Percentiles rank a stretch among this genome's conserved stretches.
Conservation (phyloP, 805 yeast genomes). For the Ogataea corticis region DNA sequence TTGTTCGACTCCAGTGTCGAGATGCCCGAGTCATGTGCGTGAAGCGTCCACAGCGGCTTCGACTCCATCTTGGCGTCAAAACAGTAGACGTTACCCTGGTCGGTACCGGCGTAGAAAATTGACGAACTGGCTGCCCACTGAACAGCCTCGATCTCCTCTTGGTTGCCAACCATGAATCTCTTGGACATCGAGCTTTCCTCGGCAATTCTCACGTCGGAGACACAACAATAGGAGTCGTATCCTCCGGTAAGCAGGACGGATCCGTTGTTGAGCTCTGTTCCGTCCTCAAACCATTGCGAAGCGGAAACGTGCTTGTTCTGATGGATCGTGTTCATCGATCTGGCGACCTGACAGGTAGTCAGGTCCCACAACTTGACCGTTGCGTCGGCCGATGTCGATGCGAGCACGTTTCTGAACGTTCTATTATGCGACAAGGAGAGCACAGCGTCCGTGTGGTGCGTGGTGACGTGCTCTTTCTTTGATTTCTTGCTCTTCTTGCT, state of each 20-base stretch:
- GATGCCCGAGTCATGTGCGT: slow-evolving; percentile 95
- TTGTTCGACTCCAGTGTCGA: slow-evolving; percentile 74
- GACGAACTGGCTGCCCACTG: slow-evolving; percentile 61
- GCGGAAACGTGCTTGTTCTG: slow-evolving; percentile 78
- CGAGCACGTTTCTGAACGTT: slow-evolving; percentile 78
- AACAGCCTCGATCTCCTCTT: slow-evolving; percentile 78
- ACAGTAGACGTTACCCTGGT: slow-evolving; percentile 83
- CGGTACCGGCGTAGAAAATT: slow-evolving; percentile 83
- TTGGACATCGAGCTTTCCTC: slow-evolving; percentile 61
- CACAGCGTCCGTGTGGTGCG: slow-evolving; percentile 93
- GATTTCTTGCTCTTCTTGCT: slow-evolving; percentile 54
- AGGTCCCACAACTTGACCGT: slow-evolving; percentile 97
- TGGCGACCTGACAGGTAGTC: slow-evolving; percentile 68
- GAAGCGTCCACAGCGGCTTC: slow-evolving; percentile 88
- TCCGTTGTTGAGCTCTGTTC: slow-evolving; percentile 43
- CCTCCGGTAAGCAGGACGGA: slow-evolving; percentile 86
- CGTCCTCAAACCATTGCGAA: slow-evolving; percentile 78
- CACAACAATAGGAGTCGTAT: slow-evolving; percentile 78
- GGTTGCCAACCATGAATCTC: slow-evolving; percentile 57
- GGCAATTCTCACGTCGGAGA: slow-evolving; percentile 81
- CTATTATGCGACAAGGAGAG: slow-evolving; percentile 83
- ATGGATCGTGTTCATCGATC: slow-evolving; percentile 73
- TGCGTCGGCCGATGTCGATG: slow-evolving; percentile 92
- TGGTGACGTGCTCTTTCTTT: slow-evolving; percentile 52
- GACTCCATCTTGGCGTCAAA: slow-evolving; percentile 74